Evolutionary conservation across 352 stramenopile genomes (phyloP).

Genomic region (Hyaloperonospora brassicae): DNA sequence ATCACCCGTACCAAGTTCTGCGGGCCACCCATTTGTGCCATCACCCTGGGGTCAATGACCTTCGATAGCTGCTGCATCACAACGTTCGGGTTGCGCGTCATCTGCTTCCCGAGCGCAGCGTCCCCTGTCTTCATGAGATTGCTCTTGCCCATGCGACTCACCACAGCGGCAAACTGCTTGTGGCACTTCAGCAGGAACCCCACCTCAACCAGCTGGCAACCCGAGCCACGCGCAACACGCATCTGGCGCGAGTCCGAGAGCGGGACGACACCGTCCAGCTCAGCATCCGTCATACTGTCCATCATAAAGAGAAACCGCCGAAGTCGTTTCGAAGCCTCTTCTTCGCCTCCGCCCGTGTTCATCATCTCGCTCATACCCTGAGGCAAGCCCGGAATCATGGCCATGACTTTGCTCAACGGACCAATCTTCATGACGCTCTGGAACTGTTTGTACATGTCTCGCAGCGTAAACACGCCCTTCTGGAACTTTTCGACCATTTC

Average conservation of each 20-base stretch:
- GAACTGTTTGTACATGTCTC: conserved; percentile 99
- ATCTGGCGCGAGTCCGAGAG: conserved; percentile 60
- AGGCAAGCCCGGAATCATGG: conserved; percentile 95
- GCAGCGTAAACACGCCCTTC: conserved; percentile 95
- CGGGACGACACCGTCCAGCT: conserved; percentile 90
- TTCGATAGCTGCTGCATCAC: conserved; percentile 96
- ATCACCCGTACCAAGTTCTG: conserved; percentile 91
- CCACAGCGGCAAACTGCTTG: conserved; percentile 93
- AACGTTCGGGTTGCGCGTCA: conserved; percentile 93
- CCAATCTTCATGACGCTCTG: conserved; percentile 97
- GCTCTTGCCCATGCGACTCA: conserved; percentile 96
- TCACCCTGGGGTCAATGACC: conserved; percentile 90
- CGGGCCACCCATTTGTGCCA: conserved; percentile 73
- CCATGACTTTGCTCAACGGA: conserved; percentile 96
- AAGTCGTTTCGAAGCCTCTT: conserved; percentile 88
- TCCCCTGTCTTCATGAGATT: conserved; percentile 88
- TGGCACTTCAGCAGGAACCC: conserved; percentile 93
- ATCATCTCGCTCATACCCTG: conserved; percentile 87
- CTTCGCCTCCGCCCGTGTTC: conserved; percentile 85
- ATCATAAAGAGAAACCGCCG: conserved; percentile 99
- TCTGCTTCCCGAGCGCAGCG: conserved; percentile 87
- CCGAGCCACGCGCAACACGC: conserved; percentile 89
- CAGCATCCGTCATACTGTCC: conserved; percentile 96
- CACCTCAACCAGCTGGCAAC: conserved; percentile 79
- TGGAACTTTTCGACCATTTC: conserved; percentile 95